Conservation (phyloP, 140 eudicot genomes). For the Cichorium intybus region DNA sequence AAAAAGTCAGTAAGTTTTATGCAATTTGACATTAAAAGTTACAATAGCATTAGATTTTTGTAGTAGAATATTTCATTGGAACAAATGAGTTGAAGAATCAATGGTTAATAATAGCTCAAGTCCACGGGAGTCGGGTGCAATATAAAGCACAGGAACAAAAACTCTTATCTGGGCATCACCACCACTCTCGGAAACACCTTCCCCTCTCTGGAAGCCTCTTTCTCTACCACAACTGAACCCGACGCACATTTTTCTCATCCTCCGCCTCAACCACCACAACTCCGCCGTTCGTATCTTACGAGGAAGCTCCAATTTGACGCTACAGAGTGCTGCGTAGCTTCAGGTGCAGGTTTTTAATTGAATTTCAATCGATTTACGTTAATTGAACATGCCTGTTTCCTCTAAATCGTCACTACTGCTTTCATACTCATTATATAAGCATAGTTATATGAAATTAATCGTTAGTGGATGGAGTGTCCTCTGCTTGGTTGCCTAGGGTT, state of each 20-base stretch:
- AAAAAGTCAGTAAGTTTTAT: no score
- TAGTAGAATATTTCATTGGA: background rate
- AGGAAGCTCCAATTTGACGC: background rate
- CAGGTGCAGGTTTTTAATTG: constrained; percentile 14
- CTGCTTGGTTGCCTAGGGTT: constrained; percentile 19
- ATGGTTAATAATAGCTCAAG: constrained; percentile 4
- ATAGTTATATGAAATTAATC: background rate
- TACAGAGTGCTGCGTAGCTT: constrained; percentile 9
- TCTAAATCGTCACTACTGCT: background rate
- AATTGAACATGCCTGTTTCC: background rate
- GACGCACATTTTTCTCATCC: background rate
- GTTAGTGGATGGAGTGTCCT: background rate
- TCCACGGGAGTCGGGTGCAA: constrained; percentile 13
- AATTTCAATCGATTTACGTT: constrained; percentile 8
- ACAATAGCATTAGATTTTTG: background rate
- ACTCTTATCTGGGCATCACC: constrained; percentile 27
- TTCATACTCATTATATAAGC: background rate
- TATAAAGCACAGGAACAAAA: constrained; percentile 17
- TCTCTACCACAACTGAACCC: constrained; percentile 18
- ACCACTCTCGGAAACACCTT: constrained; percentile 20
- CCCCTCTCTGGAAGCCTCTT: constrained; percentile 28
- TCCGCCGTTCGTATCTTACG: constrained; percentile 20
- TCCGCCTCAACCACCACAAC: constrained; percentile 29
- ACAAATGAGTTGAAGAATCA: constrained; percentile 2
- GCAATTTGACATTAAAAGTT: no score